Evolutionary conservation across 208 protist species (phyloP).

Genomic region (Wallacemonas sp.): DNA sequence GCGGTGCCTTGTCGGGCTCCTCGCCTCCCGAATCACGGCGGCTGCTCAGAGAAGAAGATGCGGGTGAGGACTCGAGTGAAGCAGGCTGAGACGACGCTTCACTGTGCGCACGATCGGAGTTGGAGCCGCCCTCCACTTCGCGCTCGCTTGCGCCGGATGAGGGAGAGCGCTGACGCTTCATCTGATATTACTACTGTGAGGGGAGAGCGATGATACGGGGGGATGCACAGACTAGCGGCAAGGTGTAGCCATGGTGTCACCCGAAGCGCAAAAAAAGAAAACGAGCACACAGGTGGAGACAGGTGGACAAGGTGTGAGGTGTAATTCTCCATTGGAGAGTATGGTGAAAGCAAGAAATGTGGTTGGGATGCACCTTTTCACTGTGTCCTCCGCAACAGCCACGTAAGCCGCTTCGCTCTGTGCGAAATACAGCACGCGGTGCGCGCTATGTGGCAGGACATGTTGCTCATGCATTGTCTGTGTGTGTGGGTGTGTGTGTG

Average conservation of each 20-base stretch:
- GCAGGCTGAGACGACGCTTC: not conserved
- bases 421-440: too few relatives aligned
- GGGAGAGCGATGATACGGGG: not conserved
- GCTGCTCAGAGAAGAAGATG: constrained; percentile 20
- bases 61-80: constrained; percentile 10
- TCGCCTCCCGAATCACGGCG: constrained; percentile 23
- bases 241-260: too few relatives aligned
- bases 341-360: too few relatives aligned
- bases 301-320: too few relatives aligned
- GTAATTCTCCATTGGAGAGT: too few relatives aligned
- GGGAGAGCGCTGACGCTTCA: constrained; percentile 32
- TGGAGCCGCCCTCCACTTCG: not conserved
- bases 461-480: too few relatives aligned
- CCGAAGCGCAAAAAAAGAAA: too few relatives aligned
- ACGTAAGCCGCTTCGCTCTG: too few relatives aligned
- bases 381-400: too few relatives aligned
- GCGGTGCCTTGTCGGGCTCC: constrained; percentile 36
- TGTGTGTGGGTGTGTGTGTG: not conserved
- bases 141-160: constrained; percentile 12
- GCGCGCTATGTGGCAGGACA: too few relatives aligned
- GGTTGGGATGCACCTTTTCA: too few relatives aligned
- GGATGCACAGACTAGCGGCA: not conserved
- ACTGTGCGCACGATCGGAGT: not conserved
- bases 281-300: too few relatives aligned
- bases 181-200: not conserved